A percentile compares a stretch with the other conserved stretches of the same genome.
These are phyloP conservation scores for Dothideomycetes sp. DNA, from an alignment of 2,329 filamentous ascomycete species.

Conservation along the genomic window DNA sequence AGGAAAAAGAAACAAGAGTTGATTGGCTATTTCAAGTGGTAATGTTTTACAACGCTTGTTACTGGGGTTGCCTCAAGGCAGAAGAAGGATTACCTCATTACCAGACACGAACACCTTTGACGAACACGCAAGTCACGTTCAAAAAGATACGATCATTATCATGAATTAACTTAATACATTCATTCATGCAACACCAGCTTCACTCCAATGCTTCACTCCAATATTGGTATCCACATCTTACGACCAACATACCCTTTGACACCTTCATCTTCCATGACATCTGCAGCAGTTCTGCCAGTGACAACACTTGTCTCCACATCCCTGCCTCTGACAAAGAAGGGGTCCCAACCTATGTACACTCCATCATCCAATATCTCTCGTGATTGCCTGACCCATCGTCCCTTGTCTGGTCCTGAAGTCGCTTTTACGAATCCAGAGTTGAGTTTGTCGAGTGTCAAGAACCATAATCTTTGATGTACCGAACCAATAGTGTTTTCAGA, in stretches of 20 bases:
- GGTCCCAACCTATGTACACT: slow-evolving; percentile 35
- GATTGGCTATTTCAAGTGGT: no score
- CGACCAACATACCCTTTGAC: slow-evolving; percentile 48
- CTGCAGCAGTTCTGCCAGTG: slow-evolving; percentile 50
- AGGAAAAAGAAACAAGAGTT: no score
- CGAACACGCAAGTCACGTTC: no score
- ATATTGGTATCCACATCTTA: slow-evolving; percentile 48
- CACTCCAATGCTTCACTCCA: no score
- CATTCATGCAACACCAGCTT: no score
- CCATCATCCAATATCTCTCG: not conserved
- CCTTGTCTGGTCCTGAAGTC: slow-evolving; percentile 21
- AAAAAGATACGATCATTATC: no score
- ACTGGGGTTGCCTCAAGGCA: no score
- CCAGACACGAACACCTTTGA: no score
- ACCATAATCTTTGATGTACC: slow-evolving; percentile 60
- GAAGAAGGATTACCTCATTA: no score
- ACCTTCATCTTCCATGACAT: slow-evolving; percentile 54
- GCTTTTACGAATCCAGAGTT: slow-evolving; percentile 48
- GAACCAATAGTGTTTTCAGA: slow-evolving; percentile 58
- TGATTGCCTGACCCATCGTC: slow-evolving; percentile 23
- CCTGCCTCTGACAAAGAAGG: slow-evolving; percentile 54
- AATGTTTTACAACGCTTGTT: no score
- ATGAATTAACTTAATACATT: no score
- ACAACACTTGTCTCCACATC: slow-evolving; percentile 57
- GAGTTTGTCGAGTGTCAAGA: slow-evolving; percentile 51